A percentile compares a stretch with the other conserved stretches of the same genome.
phyloP scores from a whole-genome alignment of 2,329 filamentous ascomycete genomes.

The Aspergillus intermedius region DNA sequence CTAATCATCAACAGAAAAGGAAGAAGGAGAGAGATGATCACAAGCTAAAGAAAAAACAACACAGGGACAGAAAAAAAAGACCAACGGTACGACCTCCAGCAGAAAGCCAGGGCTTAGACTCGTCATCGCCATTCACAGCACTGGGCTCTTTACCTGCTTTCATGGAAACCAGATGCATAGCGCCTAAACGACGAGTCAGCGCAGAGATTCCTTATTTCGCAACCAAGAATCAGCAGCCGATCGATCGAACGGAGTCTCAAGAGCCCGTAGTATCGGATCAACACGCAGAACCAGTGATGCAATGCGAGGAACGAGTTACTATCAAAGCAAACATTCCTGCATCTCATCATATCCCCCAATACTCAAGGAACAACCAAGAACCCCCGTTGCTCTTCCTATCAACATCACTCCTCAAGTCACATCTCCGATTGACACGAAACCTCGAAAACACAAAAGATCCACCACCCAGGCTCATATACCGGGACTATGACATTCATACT shows the following conservation, averaged over 20 bases:
- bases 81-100: constrained; percentile 4
- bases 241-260: not conserved
- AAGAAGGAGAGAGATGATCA: too few relatives aligned
- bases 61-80: not conserved
- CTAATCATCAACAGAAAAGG: too few relatives aligned
- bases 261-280: not conserved
- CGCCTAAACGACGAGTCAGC: constrained; percentile 20
- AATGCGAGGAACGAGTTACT: not conserved
- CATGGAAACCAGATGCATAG: constrained; percentile 42
- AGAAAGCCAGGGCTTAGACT: not conserved
- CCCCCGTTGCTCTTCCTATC: constrained; percentile 20
- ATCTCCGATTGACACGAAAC: constrained; percentile 15
- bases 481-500: constrained; percentile 13
- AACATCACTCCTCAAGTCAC: constrained; percentile 18
- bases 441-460: constrained; percentile 11
- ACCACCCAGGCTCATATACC: constrained; percentile 17
- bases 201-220: constrained; percentile 21
- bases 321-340: not conserved
- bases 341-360: constrained; percentile 13
- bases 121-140: constrained; percentile 22
- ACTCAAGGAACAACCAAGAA: constrained; percentile 10
- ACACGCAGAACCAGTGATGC: not conserved
- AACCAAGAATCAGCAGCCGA: not conserved
- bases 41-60: not conserved
- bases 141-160: constrained; percentile 44